Evolutionary conservation across 129 eudicot species (phyloP).

Genomic region (Centaurea solstitialis): DNA sequence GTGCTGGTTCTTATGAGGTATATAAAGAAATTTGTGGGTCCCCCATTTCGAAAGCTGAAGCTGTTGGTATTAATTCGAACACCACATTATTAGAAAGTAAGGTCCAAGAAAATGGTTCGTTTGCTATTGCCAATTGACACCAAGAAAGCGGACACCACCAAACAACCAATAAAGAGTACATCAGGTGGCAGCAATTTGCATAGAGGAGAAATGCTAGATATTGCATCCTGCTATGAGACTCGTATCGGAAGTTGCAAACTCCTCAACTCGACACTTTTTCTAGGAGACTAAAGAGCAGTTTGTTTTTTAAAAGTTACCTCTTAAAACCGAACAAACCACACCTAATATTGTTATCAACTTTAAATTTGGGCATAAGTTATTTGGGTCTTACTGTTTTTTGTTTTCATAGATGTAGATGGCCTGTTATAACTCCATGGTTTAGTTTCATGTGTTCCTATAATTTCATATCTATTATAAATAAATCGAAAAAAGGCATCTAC

Average conservation of each 20-base stretch:
- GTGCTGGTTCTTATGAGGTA: conserved; percentile 59
- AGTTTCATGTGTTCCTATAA: background rate
- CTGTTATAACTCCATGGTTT: background rate
- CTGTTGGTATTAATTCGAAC: conserved; percentile 43
- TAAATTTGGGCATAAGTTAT: background rate
- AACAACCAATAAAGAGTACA: background rate
- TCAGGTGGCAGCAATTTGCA: conserved; percentile 9
- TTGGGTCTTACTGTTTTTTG: background rate
- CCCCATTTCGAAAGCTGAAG: conserved; percentile 70
- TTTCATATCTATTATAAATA: background rate
- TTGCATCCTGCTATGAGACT: conserved; percentile 41
- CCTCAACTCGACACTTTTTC: background rate
- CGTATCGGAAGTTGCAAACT: conserved; percentile 21
- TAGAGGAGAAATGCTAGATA: conserved; percentile 25
- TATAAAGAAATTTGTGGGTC: conserved; percentile 82
- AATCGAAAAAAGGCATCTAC: too few species aligned
- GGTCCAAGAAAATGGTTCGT: conserved; percentile 2
- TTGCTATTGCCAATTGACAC: background rate
- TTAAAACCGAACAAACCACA: too few species aligned
- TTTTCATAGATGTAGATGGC: background rate
- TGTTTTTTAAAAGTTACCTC: too few species aligned
- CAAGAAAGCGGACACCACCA: background rate
- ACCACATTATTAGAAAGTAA: conserved; percentile 21
- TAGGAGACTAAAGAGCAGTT: too few species aligned
- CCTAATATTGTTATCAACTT: background rate